Evolutionary conservation across 306 rosid genomes (phyloP).

Genomic region (Inga oerstediana): DNA sequence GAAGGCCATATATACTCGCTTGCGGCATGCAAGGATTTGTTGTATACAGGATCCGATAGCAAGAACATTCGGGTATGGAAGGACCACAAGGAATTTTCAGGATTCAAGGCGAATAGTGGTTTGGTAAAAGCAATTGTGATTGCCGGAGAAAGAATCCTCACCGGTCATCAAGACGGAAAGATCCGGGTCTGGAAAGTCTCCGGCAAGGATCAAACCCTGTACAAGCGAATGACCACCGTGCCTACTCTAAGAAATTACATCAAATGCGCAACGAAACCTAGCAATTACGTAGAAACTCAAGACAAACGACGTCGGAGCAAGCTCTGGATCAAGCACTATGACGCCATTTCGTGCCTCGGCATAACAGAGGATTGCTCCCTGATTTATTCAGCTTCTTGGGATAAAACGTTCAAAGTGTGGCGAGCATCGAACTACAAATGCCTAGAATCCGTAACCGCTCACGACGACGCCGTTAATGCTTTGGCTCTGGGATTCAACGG

Average conservation of each 20-base stretch:
- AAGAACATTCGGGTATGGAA: slow-evolving; percentile 95
- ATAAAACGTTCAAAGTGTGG: slow-evolving; percentile 87
- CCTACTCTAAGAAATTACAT: slow-evolving; percentile 71
- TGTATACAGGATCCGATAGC: slow-evolving; percentile 91
- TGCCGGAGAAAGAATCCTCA: slow-evolving; percentile 56
- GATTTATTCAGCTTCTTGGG: slow-evolving; percentile 92
- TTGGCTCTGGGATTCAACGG: slow-evolving; percentile 59
- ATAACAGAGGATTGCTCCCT: slow-evolving; percentile 63
- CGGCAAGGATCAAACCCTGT: slow-evolving; percentile 26
- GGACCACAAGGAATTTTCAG: slow-evolving; percentile 65
- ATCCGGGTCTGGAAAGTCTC: slow-evolving; percentile 81
- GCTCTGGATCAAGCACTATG: slow-evolving; percentile 79
- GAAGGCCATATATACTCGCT: slow-evolving; percentile 92
- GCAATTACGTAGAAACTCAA: slow-evolving; percentile 63
- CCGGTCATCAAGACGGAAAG: slow-evolving; percentile 92
- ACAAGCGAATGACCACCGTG: slow-evolving; percentile 66
- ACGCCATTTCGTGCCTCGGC: slow-evolving; percentile 73
- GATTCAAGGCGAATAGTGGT: slow-evolving; percentile 79
- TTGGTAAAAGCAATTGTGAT: slow-evolving; percentile 81
- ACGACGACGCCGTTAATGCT: slow-evolving; percentile 83
- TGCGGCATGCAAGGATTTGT: slow-evolving; percentile 68
- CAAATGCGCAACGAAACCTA: slow-evolving; percentile 71
- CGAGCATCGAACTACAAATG: slow-evolving; percentile 67
- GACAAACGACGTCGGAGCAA: slow-evolving; percentile 51
- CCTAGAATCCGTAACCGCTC: slow-evolving; percentile 79